These are phyloP conservation scores for Penicillium sclerotiorum DNA, from an alignment of 2,329 filamentous ascomycete species.

Conservation along the genomic window DNA sequence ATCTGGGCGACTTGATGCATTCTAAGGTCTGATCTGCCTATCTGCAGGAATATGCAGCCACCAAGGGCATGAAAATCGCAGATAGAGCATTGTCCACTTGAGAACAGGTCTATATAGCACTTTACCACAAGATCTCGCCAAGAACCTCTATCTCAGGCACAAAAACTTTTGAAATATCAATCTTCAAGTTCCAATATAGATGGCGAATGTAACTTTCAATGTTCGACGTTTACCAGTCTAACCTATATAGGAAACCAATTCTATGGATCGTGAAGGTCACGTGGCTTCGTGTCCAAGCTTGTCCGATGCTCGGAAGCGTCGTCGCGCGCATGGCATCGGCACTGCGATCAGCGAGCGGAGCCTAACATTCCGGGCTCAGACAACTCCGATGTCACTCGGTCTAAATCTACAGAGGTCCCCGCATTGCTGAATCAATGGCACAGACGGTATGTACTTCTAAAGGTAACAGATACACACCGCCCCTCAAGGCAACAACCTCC, in stretches of 20 bases:
- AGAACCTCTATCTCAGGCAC: no score
- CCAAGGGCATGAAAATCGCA: no score
- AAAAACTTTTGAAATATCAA: no score
- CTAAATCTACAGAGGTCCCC: slow-evolving; percentile 5
- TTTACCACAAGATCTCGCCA: no score
- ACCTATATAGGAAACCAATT: background rate
- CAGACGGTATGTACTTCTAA: no score
- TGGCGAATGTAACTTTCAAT: background rate
- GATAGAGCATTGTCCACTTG: no score
- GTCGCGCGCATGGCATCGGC: slow-evolving; percentile 10
- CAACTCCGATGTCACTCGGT: slow-evolving; percentile 7
- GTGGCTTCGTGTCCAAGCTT: slow-evolving; percentile 1
- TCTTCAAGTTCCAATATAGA: no score
- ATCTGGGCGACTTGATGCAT: no score
- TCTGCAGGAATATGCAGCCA: no score
- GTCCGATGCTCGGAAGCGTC: slow-evolving; percentile 3
- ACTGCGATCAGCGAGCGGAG: slow-evolving; percentile 8
- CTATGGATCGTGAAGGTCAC: slow-evolving; percentile 5
- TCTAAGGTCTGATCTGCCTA: no score
- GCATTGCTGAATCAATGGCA: slow-evolving; percentile 12
- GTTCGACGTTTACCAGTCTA: slow-evolving; percentile 1
- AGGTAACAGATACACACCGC: background rate
- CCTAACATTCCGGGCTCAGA: slow-evolving; percentile 23
- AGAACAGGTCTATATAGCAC: no score
- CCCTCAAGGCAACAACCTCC: background rate